Evolutionary conservation across 805 yeast species (phyloP), one percentile per base, ranked within the genome.

Genomic region (Diddensiella santjacobensis): DNA sequence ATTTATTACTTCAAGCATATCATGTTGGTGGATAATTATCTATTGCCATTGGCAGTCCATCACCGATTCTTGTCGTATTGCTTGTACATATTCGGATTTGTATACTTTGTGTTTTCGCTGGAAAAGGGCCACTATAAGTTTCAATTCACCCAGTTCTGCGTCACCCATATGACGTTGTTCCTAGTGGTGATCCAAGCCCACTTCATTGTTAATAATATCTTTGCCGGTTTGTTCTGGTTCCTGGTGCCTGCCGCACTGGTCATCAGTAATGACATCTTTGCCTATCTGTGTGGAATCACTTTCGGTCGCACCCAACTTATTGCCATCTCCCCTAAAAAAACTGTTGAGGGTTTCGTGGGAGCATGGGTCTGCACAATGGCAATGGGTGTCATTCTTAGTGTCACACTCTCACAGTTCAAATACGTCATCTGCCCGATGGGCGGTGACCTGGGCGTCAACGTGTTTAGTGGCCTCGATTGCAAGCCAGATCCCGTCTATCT

Each of bases 261-360:
- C 43, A 87, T 93, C 57, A 85, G 87, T 48, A 93, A 93, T 65
- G 99, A 93, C 65, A 89, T 91, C 46, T 90, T 88, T 74, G 99
- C 99, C 22, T 93, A 93, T 65, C 73, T 93, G 42, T 93, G 98
- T 70, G 99, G 99, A 40, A 93, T 93, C 56, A 87, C 98, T 1
- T 88, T 93, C 70, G 99, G 99, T 47, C 80, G 76, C 54, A 91
- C 97, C 33, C 96, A 87, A 62, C 78, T 93, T 60, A 87, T 93
- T 58, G 88, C 85, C 44, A 88, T 93, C 54, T 87, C 96, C 10
- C 99, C 99, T 49, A 93, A 93, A 69, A 93, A 93, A 70, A 93
- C 99, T 2, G 89, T 91, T 31, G 99, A 93, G 71, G 99, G 99
- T 2, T 93, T 93, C 61, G 70, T 91, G 43, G 99, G 99, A 45